Base-by-base conservation (phyloP, 176 grass and related monocot genomes). In the Leersia perrieri region DNA sequence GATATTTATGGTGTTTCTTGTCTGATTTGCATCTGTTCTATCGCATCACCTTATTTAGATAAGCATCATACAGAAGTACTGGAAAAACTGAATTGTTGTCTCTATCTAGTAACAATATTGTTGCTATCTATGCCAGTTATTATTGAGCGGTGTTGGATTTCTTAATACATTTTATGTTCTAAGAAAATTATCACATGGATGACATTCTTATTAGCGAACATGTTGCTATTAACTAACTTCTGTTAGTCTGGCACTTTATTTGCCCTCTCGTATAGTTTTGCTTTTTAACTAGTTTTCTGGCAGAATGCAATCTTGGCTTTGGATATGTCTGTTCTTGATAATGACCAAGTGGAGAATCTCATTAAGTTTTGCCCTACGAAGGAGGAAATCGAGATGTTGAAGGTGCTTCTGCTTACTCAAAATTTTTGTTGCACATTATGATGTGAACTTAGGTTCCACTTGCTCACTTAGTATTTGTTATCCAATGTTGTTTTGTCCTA, bases 311-410 rank as follows among this genome's bases (percentile, higher is more conserved):
- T 98, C 31, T 89, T 98, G 78, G 95, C 92, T 75, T 83, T 98
- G 40, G 86, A 98, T 89, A 89, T 81, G 64, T 94, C 85, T 77
- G 65, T 94, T 84, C 91, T 98, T 77, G 95, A 98, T 79, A 90
- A 89, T 89, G 95, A 98, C 47, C 95, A 98, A 92, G 92, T 98
- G 71, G 95, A 98, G 63, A 94, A 98, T 91, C 92, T 94, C 61
- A 98, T 98, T 82, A 98, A 98, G 67, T 98, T 98, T 92, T 98
- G 92, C 81, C 95, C 95, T 68, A 89, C 92, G 68, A 92, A 98
- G 75, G 95, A 98, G 94, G 95, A 98, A 84, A 92, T 98, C 23
- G 95, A 98, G 70, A 94, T 98, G 95, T 78, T 98, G 66, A 94
- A 94, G 87, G 95, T 94, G 81, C 88, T 72, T 53, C 33, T 70